phyloP scores from a whole-genome alignment of 768 basidiomycete species.

The Coprinopsis marcescibilis region DNA sequence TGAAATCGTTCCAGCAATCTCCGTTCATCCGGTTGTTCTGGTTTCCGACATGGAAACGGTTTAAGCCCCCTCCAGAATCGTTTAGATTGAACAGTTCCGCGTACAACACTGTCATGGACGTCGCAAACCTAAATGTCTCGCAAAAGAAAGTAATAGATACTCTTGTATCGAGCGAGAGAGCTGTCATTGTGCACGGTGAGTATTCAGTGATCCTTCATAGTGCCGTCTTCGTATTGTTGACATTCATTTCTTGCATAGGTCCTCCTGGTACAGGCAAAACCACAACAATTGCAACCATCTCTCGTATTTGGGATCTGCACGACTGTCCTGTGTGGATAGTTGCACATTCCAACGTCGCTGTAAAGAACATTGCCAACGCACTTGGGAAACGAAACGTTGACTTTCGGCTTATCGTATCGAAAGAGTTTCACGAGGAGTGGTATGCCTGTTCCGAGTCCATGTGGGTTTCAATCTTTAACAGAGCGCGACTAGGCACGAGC shows the following conservation, averaged over 20 bases:
- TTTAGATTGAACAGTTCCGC: neutral
- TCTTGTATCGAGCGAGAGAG: slow-evolving; percentile 26
- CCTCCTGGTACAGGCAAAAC: slow-evolving; percentile 54
- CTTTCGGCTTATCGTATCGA: slow-evolving; percentile 41
- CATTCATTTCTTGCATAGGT: slow-evolving; percentile 20
- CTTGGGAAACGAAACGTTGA: slow-evolving; percentile 28
- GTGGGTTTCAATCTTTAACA: neutral
- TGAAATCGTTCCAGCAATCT: slow-evolving; percentile 22
- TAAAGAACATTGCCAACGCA: slow-evolving; percentile 45
- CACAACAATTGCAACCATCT: slow-evolving; percentile 41
- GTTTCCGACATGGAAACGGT: slow-evolving; percentile 26
- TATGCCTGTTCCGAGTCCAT: slow-evolving; percentile 11
- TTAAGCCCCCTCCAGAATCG: slow-evolving; percentile 4
- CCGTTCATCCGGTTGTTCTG: slow-evolving; percentile 34
- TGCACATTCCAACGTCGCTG: slow-evolving; percentile 46
- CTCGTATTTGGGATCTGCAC: slow-evolving; percentile 27
- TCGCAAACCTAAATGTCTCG: slow-evolving; percentile 29
- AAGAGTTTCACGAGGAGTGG: slow-evolving; percentile 45
- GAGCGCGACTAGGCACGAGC: slow-evolving; percentile 40
- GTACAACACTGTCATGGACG: slow-evolving; percentile 1
- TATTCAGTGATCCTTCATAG: neutral
- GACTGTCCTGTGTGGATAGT: slow-evolving; percentile 32
- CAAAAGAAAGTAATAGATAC: slow-evolving; percentile 30
- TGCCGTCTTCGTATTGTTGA: neutral
- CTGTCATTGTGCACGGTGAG: slow-evolving; percentile 37